Base-by-base conservation (phyloP, 257 asterid species). In the Petrea volubilis region DNA sequence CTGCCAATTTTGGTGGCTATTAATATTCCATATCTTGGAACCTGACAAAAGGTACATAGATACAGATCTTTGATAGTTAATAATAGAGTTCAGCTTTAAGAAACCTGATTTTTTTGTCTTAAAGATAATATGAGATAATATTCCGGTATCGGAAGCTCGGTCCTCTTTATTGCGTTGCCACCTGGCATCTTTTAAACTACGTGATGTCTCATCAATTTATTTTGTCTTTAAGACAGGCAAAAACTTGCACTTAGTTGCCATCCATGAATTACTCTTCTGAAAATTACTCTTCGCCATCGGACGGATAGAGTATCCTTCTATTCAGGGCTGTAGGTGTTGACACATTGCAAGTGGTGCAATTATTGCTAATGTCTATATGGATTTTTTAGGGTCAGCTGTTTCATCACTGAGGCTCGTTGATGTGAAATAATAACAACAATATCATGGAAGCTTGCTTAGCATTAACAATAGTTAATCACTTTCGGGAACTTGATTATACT, bases 1-100 rank as follows among this genome's bases (percentile, higher is more conserved):
- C 60, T 40, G 28, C 50, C 15, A 64, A 64, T 47, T 76, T 57
- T 21, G 4, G 14, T 56, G 50, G 9, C 52, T 41, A 41, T 44
- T 33, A 68, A 9, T 52, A 7, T 55, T 31, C 15, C 13, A 11
- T 33, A n/a, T 43, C 43, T 33, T 60, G 75, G 71, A 59, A 52
- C 46, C 60, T 64, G 74, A 60, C 51, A 18, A n/a, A 50, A 34
- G 64, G 56, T 64, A 34, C 51, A 6, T 28, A n/a, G n/a, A n/a
- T n/a, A n/a, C n/a, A n/a, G n/a, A n/a, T n/a, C n/a, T n/a, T n/a
- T n/a, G n/a, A n/a, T n/a, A n/a, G n/a, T n/a, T n/a, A n/a, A n/a
- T n/a, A n/a, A n/a, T n/a, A n/a, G n/a, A n/a, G n/a, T n/a, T n/a
- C n/a, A n/a, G n/a, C n/a, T n/a, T n/a, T n/a, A n/a, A n/a, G n/a